Base-by-base conservation (phyloP, 768 basidiomycete species). In the Suillus plorans region DNA sequence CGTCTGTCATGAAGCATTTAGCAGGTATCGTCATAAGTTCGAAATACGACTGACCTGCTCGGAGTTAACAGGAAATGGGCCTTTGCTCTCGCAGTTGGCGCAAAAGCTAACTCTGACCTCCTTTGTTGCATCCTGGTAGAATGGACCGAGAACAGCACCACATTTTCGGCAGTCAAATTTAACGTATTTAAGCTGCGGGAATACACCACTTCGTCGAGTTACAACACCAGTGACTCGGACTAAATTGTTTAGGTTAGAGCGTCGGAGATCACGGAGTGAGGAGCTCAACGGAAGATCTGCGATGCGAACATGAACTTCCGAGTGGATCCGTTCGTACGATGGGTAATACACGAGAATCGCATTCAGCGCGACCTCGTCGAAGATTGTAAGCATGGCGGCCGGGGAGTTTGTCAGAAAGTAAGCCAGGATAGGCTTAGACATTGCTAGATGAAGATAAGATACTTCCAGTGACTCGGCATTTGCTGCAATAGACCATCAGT, bases 151-250 rank as follows among this genome's bases (percentile, higher is more conserved):
- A 34, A 94, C 88, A n/a, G 89, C 91, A 20, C 91, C 90, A 70
- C 97, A 99, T 75, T 97, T 98, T 63, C 85, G 85, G 77, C 97
- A 99, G 76, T 99, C 95, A 71, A 99, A 99, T 75, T 98, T 99
- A 76, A 99, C 96, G 72, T 98, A 97, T 80, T 99, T 99, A 65
- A 99, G 81, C 76, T 99, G 97, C n/a, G 97, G 97, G 78, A 99
- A 99, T 12, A 99, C 96, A 12, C 97, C 97, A 10, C 89, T 94
- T 45, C 97, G 85, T 64, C 97, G 83, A 1, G 97, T 99, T 53
- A 99, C 97, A 20, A 99, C 97, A 14, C 97, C 97, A 9, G 90
- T 87, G 8, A 99, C 92, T 44, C 97, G 91, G 39, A 99, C 95
- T 50, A 99, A 89, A 68, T 92, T 95, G 80, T 99, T 98, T 58